Evolutionary conservation across 176 grass and related monocot species (phyloP), one percentile per base, ranked within the genome.

Genomic region (Avena atlantica): DNA sequence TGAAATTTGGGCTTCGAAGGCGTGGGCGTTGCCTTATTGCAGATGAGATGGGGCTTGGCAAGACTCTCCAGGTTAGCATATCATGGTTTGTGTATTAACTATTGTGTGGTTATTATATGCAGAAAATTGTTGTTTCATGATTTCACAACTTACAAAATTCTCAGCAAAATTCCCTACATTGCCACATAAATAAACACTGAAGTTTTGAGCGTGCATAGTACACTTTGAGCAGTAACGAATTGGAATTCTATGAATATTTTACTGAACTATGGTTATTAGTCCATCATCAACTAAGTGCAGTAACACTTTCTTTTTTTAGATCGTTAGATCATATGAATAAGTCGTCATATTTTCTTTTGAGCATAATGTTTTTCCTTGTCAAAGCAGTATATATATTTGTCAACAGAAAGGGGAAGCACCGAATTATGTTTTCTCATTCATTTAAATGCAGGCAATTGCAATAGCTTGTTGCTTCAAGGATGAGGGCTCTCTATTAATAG

Each of bases 31-130:
- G 96, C 74, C 90, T 98, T 83, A 98, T 98, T 84, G 93, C 96
- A 82, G 96, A 98, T 92, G 93, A 98, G 74, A 98, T 98, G 96
- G 96, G 96, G 15, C 92, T 98, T 75, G 96, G 96, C 83, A 98
- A 98, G 90, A 98, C 93, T 76, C 85, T 95, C 55, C 93, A 98
- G 93, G 96, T 95, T 45, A 84, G 80, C 67, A 79, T 74, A 56
- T 51, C 86, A 17, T 44, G 44, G 19, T 75, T 52, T 49, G 44
- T 47, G n/a, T 34, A 36, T 56, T 50, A 74, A 74, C n/a, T 74
- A 74, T 50, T 3, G 12, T 25, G 21, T 47, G 44, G 70, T 14
- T 74, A 15, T 74, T 74, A 16, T 74, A 75, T 29, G 72, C 72
- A 82, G 11, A 74, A 17, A 31, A 80, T 80, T 51, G 48, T 78